Percentiles rank a stretch among this genome's conserved stretches.
Conservation (phyloP, 2,329 filamentous ascomycete genomes). For the Chalaropsis thielavioides region DNA sequence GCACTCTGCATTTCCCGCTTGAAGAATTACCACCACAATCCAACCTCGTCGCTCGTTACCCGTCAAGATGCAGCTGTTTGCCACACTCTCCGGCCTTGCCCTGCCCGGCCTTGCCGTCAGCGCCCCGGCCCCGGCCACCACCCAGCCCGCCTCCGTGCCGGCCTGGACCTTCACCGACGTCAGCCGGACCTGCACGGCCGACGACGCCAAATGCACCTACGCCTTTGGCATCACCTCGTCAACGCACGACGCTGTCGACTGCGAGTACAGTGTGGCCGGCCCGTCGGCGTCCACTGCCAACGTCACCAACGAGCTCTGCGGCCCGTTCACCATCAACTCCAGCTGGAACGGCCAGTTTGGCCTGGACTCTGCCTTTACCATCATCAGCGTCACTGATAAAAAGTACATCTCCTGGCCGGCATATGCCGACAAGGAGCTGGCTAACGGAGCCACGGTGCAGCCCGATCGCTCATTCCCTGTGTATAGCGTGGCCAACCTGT, state of each 20-base stretch:
- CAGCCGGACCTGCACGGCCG: slow-evolving; percentile 28
- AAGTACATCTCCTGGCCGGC: slow-evolving; percentile 36
- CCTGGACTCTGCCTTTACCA: slow-evolving; percentile 38
- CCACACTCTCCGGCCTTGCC: neutral
- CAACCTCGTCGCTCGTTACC: neutral
- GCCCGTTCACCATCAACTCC: slow-evolving; percentile 36
- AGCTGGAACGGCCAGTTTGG: slow-evolving; percentile 45
- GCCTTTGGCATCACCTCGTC: slow-evolving; percentile 31
- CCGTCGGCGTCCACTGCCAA: slow-evolving; percentile 26
- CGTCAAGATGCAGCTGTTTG: neutral
- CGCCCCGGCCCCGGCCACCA: neutral
- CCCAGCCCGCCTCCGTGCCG: slow-evolving; percentile 21
- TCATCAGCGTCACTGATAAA: slow-evolving; percentile 35
- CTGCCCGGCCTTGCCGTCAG: neutral
- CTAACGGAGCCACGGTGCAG: neutral
- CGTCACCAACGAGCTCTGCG: slow-evolving; percentile 27
- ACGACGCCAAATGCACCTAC: slow-evolving; percentile 31
- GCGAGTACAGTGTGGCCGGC: slow-evolving; percentile 28
- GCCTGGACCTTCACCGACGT: slow-evolving; percentile 31
- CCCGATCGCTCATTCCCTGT: slow-evolving; percentile 9
- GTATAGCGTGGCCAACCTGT: neutral
- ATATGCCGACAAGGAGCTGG: slow-evolving; percentile 39
- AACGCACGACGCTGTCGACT: slow-evolving; percentile 24
- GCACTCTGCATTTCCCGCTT: neutral
- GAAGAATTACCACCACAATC: neutral